Percentiles rank a stretch among this genome's conserved stretches.
These are phyloP conservation scores for Apiospora pterosperma DNA, from an alignment of 2,329 filamentous ascomycete genomes.

Conservation along the genomic window DNA sequence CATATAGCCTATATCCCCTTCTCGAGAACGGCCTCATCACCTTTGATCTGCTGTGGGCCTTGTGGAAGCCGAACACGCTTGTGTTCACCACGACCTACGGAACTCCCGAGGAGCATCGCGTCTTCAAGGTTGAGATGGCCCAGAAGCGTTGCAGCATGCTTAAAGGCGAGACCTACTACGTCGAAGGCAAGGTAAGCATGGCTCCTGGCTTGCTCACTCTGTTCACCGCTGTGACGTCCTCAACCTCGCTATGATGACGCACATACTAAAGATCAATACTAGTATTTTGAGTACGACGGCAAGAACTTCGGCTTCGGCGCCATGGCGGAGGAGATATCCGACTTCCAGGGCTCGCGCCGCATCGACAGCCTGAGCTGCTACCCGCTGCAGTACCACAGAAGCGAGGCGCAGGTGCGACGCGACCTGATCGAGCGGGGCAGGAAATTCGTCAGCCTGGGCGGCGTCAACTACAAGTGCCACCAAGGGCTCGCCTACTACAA, in stretches of 20 bases:
- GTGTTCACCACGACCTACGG: constrained; percentile 77
- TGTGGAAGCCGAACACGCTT: constrained; percentile 84
- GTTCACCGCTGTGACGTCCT: not conserved
- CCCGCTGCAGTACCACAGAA: constrained; percentile 76
- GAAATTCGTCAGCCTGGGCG: constrained; percentile 77
- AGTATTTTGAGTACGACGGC: constrained; percentile 84
- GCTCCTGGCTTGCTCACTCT: not conserved
- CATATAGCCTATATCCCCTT: constrained; percentile 67
- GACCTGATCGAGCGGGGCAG: constrained; percentile 77
- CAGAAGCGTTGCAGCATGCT: constrained; percentile 67
- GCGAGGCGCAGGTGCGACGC: constrained; percentile 60
- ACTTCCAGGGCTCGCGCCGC: constrained; percentile 78
- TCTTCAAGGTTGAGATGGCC: constrained; percentile 77
- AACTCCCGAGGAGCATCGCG: constrained; percentile 69
- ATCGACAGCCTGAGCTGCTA: constrained; percentile 77
- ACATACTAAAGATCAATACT: constrained; percentile 9
- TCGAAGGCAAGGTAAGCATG: constrained; percentile 60
- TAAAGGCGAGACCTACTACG: constrained; percentile 70
- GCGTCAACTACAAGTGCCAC: constrained; percentile 79
- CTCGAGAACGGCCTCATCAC: constrained; percentile 81
- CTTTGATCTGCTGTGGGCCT: constrained; percentile 82
- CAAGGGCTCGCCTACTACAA: constrained; percentile 84
- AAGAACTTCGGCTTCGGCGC: constrained; percentile 77
- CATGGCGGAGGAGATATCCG: constrained; percentile 64
- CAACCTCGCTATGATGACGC: no score